A percentile compares a stretch with the other conserved stretches of the same genome.
Conservation (phyloP, 1,284 basidiomycete genomes). For the Trichosporon sp. region DNA sequence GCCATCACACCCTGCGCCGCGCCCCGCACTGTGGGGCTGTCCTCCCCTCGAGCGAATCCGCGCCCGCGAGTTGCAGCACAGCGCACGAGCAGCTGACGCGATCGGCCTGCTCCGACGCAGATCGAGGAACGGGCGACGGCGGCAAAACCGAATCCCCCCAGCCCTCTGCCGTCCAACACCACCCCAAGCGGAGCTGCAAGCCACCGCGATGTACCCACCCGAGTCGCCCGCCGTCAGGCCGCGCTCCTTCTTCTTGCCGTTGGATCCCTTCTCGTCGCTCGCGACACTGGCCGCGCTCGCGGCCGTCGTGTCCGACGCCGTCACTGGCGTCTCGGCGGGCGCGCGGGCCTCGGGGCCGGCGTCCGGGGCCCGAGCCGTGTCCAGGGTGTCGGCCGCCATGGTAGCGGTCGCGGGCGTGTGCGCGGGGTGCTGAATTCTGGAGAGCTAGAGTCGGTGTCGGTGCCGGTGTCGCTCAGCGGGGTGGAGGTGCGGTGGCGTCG, state of each 20-base stretch:
- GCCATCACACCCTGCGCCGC: not conserved
- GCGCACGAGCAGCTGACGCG: not conserved
- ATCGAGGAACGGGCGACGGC: not conserved
- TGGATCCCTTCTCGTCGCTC: not conserved
- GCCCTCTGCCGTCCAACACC: not conserved
- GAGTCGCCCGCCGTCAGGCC: slow-evolving; percentile 20
- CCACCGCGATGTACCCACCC: slow-evolving; percentile 9
- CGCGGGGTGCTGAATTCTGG: too few species aligned
- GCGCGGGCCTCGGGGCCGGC: not conserved
- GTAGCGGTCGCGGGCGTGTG: too few species aligned
- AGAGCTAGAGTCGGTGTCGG: too few species aligned
- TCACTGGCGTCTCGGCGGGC: not conserved
- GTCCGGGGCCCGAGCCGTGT: not conserved
- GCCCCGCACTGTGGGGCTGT: not conserved
- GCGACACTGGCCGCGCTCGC: not conserved
- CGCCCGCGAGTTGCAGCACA: not conserved
- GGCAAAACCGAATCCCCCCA: not conserved
- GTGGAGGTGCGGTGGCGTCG: too few species aligned
- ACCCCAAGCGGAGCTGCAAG: not conserved
- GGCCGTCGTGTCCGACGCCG: not conserved
- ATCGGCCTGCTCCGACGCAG: not conserved
- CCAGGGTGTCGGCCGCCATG: not conserved
- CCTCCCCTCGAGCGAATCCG: too few species aligned
- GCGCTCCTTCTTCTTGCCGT: slow-evolving; percentile 13
- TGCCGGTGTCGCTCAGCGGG: too few species aligned